Conservation (phyloP, 1,284 basidiomycete species). For the Thelephora terrestris region DNA sequence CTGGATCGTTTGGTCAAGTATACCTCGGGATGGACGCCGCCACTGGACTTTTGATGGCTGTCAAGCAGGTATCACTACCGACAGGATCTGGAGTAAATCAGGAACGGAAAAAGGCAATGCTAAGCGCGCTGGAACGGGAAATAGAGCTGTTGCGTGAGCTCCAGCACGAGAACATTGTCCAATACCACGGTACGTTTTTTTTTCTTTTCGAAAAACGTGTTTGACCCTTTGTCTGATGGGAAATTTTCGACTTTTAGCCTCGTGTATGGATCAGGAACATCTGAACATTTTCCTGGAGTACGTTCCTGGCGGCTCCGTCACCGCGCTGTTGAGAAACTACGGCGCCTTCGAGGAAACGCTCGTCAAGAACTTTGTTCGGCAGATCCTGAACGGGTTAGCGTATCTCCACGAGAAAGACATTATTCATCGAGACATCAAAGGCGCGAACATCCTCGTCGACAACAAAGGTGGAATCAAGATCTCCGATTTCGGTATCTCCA, state of each 20-base stretch:
- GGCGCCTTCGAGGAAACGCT: conserved; percentile 95
- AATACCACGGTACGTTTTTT: conserved; percentile 75
- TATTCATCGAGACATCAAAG: conserved; percentile 98
- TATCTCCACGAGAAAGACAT: conserved; percentile 94
- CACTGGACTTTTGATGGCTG: conserved; percentile 93
- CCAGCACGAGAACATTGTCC: conserved; percentile 96
- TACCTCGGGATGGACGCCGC: conserved; percentile 97
- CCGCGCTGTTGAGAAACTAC: conserved; percentile 86
- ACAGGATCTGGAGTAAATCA: conserved; percentile 82
- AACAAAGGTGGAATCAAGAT: conserved; percentile 99
- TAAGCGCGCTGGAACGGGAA: conserved; percentile 90
- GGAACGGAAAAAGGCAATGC: conserved; percentile 91
- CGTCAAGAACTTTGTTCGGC: conserved; percentile 90
- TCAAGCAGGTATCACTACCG: conserved; percentile 97
- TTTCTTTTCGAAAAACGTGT: neutral
- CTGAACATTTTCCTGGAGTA: conserved; percentile 99
- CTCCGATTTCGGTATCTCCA: conserved; percentile 97
- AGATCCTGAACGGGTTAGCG: conserved; percentile 85
- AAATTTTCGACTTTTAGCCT: conserved; percentile 46
- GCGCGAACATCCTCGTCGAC: conserved; percentile 96
- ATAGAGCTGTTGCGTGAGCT: conserved; percentile 94
- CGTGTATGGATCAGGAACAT: conserved; percentile 78
- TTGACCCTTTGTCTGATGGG: conserved; percentile 2
- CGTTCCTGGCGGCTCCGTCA: conserved; percentile 95
- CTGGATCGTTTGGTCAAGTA: conserved; percentile 92